phyloP scores from a whole-genome alignment of 1,284 basidiomycete genomes.

The Puccinia polysora region DNA sequence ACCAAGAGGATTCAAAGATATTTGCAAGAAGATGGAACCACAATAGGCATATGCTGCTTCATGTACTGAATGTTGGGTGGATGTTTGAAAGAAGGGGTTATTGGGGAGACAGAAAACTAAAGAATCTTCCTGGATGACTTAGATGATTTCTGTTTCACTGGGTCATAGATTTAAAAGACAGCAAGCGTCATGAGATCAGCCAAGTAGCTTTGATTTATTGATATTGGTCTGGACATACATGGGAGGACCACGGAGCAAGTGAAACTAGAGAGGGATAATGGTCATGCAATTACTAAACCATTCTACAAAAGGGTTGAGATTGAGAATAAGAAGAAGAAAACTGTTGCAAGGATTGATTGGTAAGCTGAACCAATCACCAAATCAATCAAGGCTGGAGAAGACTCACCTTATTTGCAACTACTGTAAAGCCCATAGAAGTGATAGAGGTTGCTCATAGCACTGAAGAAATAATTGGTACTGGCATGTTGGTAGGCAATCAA shows the following conservation, averaged over 20 bases:
- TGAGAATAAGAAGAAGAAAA: no score
- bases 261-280: slow-evolving; percentile 91
- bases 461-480: slow-evolving; percentile 76
- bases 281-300: slow-evolving; percentile 96
- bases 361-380: no score
- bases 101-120: slow-evolving; percentile 91
- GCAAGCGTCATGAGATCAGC: background rate
- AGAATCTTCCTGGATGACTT: slow-evolving; percentile 94
- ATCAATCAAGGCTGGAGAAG: background rate
- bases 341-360: no score
- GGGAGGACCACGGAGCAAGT: slow-evolving; percentile 66
- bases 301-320: no score
- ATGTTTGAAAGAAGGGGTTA: slow-evolving; percentile 76
- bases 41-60: slow-evolving; percentile 94
- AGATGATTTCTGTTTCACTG: slow-evolving; percentile 61
- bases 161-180: background rate
- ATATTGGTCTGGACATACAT: no score
- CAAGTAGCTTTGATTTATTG: slow-evolving; percentile 56
- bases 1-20: slow-evolving; percentile 92
- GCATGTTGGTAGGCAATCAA: slow-evolving; percentile 97
- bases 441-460: slow-evolving; percentile 88
- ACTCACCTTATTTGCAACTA: slow-evolving; percentile 69
- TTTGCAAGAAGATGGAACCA: slow-evolving; percentile 68
- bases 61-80: slow-evolving; percentile 80
- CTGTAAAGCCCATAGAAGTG: slow-evolving; percentile 95